Evolutionary conservation across 139 green algal species (phyloP), one percentile per base, ranked within the genome.

Genomic region (Pleodorina starrii): DNA sequence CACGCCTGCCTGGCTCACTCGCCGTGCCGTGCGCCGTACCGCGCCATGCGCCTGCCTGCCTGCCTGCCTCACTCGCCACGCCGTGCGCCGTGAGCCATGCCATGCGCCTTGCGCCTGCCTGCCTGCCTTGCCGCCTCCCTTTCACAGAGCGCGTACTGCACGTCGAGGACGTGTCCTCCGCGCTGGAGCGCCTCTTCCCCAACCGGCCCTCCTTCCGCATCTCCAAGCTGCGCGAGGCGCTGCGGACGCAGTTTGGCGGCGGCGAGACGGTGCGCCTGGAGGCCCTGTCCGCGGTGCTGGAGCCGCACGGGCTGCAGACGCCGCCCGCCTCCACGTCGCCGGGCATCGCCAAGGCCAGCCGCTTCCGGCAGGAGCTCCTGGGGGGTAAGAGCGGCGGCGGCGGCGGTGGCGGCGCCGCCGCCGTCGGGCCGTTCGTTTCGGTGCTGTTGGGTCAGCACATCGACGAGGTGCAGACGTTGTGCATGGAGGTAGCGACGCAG

Each of bases 211-310:
- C 66, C 36, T 88, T 88, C 68, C 83, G 83, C 0, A 32, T 81
- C 83, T 81, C 51, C 83, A 88, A 88, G 44, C 83, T 88, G 9
- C 66, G 68, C 4, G 83, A 88, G 27, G 83, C 83, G 32, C 68
- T 88, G 3, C 46, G 35, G 11, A 44, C 29, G 21, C 83, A 88
- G 68, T 88, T 88, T 25, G n/a, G 40, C 0, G 46, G 57, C 25
- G 74, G 42, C 32, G 74, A 82, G 35, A 75, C 63, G 9, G 59
- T 88, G 10, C 35, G 40, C 9, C 68, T 80, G 35, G 48, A 80
- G 0, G 35, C 35, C 25, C 83, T 88, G 36, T 9, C 35, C 27
- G 43, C 46, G 46, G 32, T 57, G 35, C 83, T 88, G 44, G 32
- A 54, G 68, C 83, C 83, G 44, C 43, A 80, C 66, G 83, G 66